Percentiles rank a stretch among this genome's conserved stretches.
Conservation (phyloP, 2,329 filamentous ascomycete genomes). For the Trichoderma gracile region DNA sequence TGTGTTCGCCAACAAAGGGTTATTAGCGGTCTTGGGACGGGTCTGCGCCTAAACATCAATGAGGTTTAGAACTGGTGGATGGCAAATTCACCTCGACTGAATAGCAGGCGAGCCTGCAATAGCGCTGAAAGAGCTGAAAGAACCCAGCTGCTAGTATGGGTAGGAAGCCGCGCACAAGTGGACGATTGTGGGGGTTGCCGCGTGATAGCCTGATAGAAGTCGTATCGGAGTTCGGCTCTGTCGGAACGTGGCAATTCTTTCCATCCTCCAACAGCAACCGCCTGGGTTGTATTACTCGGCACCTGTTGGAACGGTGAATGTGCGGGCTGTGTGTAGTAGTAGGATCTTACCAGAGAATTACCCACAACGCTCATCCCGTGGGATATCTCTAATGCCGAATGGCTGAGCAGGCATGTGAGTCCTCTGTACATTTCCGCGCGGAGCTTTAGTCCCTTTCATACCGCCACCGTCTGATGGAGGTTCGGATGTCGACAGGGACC, state of each 20-base stretch:
- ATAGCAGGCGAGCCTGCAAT: conserved; percentile 10
- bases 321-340: not conserved
- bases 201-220: conserved; percentile 1
- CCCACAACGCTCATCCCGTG: not conserved
- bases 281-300: not conserved
- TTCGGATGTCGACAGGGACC: conserved; percentile 21
- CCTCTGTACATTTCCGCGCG: not conserved
- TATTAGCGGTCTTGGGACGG: not conserved
- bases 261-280: conserved; percentile 2
- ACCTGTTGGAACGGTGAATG: not conserved
- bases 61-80: conserved; percentile 2
- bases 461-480: conserved; percentile 9
- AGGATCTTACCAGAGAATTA: not conserved
- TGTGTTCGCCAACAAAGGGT: not conserved
- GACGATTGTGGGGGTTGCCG: conserved; percentile 17
- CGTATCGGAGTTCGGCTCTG: conserved; percentile 22
- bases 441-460: conserved; percentile 9
- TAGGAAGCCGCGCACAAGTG: conserved; percentile 12
- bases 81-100: not conserved
- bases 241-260: conserved; percentile 14
- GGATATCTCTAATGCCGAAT: not conserved
- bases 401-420: not conserved
- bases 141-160: not conserved
- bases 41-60: conserved; percentile 2
- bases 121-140: conserved; percentile 22